These are phyloP conservation scores for Nannochloropsis gaditana DNA, from an alignment of 108 stramenopile genomes.

Conservation along the genomic window DNA sequence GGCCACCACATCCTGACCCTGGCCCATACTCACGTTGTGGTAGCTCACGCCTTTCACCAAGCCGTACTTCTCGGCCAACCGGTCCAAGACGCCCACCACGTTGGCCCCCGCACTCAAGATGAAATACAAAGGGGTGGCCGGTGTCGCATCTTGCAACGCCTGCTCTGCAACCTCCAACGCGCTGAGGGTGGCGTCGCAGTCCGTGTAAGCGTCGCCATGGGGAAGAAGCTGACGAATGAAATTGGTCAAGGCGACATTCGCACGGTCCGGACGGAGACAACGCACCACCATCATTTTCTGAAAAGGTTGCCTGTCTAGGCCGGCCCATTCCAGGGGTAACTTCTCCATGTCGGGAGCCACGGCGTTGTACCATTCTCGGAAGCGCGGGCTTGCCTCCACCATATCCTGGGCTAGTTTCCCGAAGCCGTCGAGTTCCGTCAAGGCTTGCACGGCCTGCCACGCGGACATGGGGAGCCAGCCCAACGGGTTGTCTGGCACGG, in stretches of 20 bases:
- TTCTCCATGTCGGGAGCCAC: conserved; percentile 78
- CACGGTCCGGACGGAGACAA: conserved; percentile 75
- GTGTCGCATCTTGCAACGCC: conserved; percentile 65
- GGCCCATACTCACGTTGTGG: conserved; percentile 87
- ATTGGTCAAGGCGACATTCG: conserved; percentile 65
- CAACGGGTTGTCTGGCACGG: conserved; percentile 58
- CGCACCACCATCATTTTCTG: conserved; percentile 84
- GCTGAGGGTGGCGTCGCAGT: conserved; percentile 74
- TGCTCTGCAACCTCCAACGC: conserved; percentile 69
- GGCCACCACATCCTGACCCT: conserved; percentile 80
- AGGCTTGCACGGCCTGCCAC: conserved; percentile 64
- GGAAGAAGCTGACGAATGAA: conserved; percentile 69
- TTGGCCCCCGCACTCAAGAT: conserved; percentile 82
- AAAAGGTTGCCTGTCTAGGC: conserved; percentile 71
- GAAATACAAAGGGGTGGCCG: conserved; percentile 80
- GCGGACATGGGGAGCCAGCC: conserved; percentile 69
- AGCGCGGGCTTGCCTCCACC: conserved; percentile 76
- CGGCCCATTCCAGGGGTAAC: conserved; percentile 78
- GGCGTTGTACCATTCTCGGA: conserved; percentile 80
- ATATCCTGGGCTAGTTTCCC: conserved; percentile 68
- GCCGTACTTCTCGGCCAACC: conserved; percentile 68
- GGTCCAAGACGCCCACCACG: conserved; percentile 76
- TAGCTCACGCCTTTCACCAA: conserved; percentile 72
- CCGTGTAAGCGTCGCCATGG: conserved; percentile 67
- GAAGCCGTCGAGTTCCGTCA: conserved; percentile 74